phyloP scores from a whole-genome alignment of 306 rosid species.

The Betula pendula region DNA sequence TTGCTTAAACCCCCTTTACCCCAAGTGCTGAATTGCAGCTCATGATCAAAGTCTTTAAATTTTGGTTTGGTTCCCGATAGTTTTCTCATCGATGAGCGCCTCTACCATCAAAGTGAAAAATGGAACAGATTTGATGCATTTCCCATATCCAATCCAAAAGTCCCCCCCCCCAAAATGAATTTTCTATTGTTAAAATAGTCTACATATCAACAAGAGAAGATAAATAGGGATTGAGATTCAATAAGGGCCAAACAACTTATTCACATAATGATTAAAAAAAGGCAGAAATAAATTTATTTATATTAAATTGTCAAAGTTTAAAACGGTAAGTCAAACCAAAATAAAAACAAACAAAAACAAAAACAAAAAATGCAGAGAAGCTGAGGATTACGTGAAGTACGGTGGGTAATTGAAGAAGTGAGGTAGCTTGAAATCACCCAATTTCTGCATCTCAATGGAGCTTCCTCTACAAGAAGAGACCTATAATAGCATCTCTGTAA shows the following conservation, averaged over 20 bases:
- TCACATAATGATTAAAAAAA: not conserved
- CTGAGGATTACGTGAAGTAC: constrained; percentile 69
- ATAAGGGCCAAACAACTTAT: not conserved
- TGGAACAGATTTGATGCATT: not conserved
- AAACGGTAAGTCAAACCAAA: not conserved
- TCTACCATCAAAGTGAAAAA: not conserved
- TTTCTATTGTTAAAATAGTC: too few relatives aligned
- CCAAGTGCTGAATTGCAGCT: not conserved
- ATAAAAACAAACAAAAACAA: not conserved
- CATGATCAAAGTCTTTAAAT: not conserved
- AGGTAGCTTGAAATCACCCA: constrained; percentile 88
- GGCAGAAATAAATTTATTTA: not conserved
- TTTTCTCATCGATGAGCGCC: not conserved
- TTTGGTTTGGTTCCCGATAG: not conserved
- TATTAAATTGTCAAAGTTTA: not conserved
- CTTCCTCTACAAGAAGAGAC: not conserved
- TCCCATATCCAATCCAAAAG: not conserved
- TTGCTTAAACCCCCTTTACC: not conserved
- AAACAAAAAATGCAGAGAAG: not conserved
- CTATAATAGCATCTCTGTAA: not conserved
- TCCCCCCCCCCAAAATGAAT: not conserved
- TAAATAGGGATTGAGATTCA: not conserved
- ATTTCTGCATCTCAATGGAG: constrained; percentile 66
- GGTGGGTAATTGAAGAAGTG: constrained; percentile 96
- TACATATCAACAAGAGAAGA: not conserved